A percentile compares a stretch with the other conserved stretches of the same genome.
phyloP scores from a whole-genome alignment of 192 early-diverging fungal genomes.

The Lobosporangium transversale region DNA sequence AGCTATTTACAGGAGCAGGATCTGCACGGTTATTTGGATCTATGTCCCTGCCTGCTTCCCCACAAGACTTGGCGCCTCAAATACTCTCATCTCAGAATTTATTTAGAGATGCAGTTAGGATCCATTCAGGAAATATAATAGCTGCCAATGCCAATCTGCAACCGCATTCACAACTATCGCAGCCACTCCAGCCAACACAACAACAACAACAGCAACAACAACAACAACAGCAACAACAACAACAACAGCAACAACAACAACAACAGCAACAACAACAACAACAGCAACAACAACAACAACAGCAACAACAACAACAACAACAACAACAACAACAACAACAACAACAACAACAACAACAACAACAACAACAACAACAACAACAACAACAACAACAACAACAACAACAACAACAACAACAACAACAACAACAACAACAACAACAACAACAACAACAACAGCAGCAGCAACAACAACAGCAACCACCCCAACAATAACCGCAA shows the following conservation, averaged over 20 bases:
- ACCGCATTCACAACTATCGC: constrained; percentile 11
- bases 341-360: constrained; percentile 18
- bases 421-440: constrained; percentile 23
- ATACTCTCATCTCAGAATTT: constrained; percentile 1
- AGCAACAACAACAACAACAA: constrained; percentile 19
- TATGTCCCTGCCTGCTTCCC: constrained; percentile 32
- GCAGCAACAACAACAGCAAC: constrained; percentile 19
- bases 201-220: constrained; percentile 33
- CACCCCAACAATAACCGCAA: not conserved
- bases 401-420: constrained; percentile 30
- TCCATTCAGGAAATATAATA: constrained; percentile 10
- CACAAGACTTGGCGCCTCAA: constrained; percentile 14
- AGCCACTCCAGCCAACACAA: constrained; percentile 26
- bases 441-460: constrained; percentile 11
- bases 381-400: constrained; percentile 20
- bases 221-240: constrained; percentile 15
- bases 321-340: constrained; percentile 24
- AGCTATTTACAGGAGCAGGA: not conserved
- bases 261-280: not conserved
- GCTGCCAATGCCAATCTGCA: not conserved
- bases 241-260: constrained; percentile 21
- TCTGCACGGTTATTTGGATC: constrained; percentile 14
- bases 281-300: constrained; percentile 18
- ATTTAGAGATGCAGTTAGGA: constrained; percentile 5
- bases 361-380: constrained; percentile 21